Evolutionary conservation across 805 yeast species (phyloP), one percentile per base, ranked within the genome.

Genomic region (Yarrowia sp.): DNA sequence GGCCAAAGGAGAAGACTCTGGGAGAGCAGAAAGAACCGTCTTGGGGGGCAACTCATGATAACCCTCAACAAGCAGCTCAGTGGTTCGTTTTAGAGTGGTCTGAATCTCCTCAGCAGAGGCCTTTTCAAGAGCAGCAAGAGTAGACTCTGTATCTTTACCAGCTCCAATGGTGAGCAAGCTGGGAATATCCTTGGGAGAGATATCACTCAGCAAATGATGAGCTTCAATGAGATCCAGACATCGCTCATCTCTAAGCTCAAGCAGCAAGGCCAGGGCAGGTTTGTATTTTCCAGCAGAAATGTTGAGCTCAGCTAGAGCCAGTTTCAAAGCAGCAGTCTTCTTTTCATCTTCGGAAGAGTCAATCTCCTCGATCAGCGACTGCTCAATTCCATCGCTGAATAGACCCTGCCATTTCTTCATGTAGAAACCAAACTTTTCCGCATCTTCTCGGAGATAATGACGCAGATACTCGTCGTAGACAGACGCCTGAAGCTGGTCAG

Each of bases 1-100:
- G 60, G 85, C 83, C 8, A 92, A 77, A 2, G 55, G 53, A 9
- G 66, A 46, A 1, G 44, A 46, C 36, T 36, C 53, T 1, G 66
- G 66, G 10, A 61, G 53, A n/a, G 55, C 55, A 15, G 43, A 71
- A 0, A 91, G 76, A 0, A 94, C 79, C 1, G 77, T 75, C 1
- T 74, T 71, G 0, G 96, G 89, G 1, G 81, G 70, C 3, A 93
- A 77, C 72, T 90, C 92, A 71, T 87, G 90, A 50, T 91, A 80
- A 60, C 85, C 85, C 12, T 84, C 85, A 2, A 88, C 87, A 38
- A 91, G 78, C 8, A 90, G 77, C 4, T 80, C 75, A 8, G 91
- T 79, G 0, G 87, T 77, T 15, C 82, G 83, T 1, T 70, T 60
- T 8, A 89, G 74, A 24, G 76, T 77, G 1, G 74, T 73, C 24